Evolutionary conservation across 2,329 filamentous ascomycete species (phyloP).

Genomic region (Cladophialophora yegresii): DNA sequence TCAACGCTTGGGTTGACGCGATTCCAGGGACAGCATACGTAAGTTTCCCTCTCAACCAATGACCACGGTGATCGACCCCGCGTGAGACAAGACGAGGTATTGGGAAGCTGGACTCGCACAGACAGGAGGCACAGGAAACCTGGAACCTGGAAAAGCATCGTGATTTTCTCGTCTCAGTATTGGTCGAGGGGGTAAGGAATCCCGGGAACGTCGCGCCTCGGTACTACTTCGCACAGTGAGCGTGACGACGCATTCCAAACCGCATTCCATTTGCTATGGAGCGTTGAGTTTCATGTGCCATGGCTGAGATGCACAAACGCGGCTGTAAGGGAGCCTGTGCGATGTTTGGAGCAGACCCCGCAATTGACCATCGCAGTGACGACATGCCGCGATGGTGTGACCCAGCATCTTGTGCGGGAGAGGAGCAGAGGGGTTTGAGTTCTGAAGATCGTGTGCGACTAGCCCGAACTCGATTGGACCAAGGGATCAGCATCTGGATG

Average conservation of each 20-base stretch:
- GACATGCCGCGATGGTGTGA: not conserved
- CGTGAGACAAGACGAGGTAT: constrained; percentile 21
- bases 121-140: constrained; percentile 8
- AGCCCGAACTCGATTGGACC: not conserved
- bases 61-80: constrained; percentile 9
- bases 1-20: constrained; percentile 4
- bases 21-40: constrained; percentile 10
- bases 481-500: not conserved
- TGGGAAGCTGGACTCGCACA: constrained; percentile 13
- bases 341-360: constrained; percentile 2
- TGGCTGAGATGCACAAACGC: not conserved
- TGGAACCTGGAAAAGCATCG: constrained; percentile 13
- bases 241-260: not conserved
- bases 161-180: constrained; percentile 12
- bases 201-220: not conserved
- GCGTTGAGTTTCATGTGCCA: not conserved
- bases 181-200: constrained; percentile 1
- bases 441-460: not conserved
- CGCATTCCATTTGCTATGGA: not conserved
- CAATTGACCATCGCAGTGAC: constrained; percentile 1
- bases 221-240: not conserved
- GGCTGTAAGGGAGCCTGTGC: not conserved
- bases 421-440: not conserved
- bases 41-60: constrained; percentile 9
- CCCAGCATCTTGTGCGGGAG: not conserved